Evolutionary conservation across 1,284 basidiomycete genomes (phyloP), one percentile per base, ranked within the genome.

Genomic region (Calocybe gambosa): DNA sequence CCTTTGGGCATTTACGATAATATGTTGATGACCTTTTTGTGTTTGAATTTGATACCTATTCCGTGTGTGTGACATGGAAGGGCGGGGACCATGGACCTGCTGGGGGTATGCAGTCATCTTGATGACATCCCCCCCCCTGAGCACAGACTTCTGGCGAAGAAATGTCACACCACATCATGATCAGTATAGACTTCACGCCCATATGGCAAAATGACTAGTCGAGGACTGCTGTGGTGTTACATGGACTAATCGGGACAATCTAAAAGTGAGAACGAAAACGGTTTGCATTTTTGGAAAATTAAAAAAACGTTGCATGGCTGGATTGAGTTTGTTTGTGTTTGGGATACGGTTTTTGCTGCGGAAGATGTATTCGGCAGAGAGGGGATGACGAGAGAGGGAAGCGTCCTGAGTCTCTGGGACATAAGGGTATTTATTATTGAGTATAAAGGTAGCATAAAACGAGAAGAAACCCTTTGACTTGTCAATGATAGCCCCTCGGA

Each of bases 281-380:
- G 37, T 47, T 38, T 45, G 41, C 45, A 46, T 38, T 29, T 29
- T 29, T 21, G 34, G 48, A 56, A 23, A 53, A 67, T 68, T 60
- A 67, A 68, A 68, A 63, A 60, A 66, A 68, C 67, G 67, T 66
- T 65, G 64, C 60, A 57, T 53, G 38, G 40, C 28, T 23, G 28
- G 28, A 3, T 13, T 5, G 10, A 9, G 28, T 29, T 29, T 29
- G 28, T 35, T 43, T 50, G 48, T 43, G 47, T 46, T 52, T 19
- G 3, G 7, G 10, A 38, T 20, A 38, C 15, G n/a, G 31, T 16
- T 34, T n/a, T 3, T 8, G n/a, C 28, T 29, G 28, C 43, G 46
- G 28, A 48, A 42, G 36, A 28, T 42, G 43, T 41, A 33, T 29
- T 44, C 43, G 35, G 39, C 43, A 25, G 20, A 45, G 28, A 38